Evolutionary conservation across 1,139 yeast genomes (phyloP).

Genomic region (Diutina siamensis): DNA sequence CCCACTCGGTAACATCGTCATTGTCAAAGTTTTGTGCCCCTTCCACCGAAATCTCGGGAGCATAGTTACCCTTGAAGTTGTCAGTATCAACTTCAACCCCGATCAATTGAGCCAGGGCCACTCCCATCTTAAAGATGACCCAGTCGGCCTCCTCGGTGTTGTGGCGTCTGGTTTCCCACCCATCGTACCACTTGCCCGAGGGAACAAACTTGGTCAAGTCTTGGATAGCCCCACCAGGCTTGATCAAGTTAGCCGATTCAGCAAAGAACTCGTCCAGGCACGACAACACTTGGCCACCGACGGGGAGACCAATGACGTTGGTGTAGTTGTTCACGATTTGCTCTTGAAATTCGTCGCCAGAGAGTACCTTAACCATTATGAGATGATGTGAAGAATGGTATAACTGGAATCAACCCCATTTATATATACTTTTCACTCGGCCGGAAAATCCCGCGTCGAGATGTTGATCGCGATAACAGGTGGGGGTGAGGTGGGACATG

Average conservation of each 20-base stretch:
- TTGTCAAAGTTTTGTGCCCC: constrained; percentile 34
- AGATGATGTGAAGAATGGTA: background rate
- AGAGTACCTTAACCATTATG: constrained; percentile 18
- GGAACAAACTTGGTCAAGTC: constrained; percentile 70
- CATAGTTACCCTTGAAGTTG: constrained; percentile 88
- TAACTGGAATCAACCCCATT: background rate
- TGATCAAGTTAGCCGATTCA: constrained; percentile 76
- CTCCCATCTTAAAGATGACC: constrained; percentile 77
- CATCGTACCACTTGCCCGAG: constrained; percentile 96
- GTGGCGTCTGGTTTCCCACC: constrained; percentile 97
- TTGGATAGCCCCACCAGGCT: constrained; percentile 68
- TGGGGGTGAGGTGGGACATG: background rate
- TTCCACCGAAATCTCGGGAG: constrained; percentile 81
- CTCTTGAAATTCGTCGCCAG: constrained; percentile 32
- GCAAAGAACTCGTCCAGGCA: constrained; percentile 94
- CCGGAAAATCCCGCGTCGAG: background rate
- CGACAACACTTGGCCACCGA: constrained; percentile 63
- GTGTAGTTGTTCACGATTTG: constrained; percentile 39
- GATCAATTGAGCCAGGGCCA: constrained; percentile 62
- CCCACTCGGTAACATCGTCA: constrained; percentile 44
- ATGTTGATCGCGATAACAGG: background rate
- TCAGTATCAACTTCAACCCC: constrained; percentile 92
- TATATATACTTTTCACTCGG: too few relatives aligned
- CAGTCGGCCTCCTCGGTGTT: constrained; percentile 75
- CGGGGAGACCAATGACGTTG: constrained; percentile 63